Evolutionary conservation across 202 grass and related monocot species (phyloP).

Genomic region (Hordeum pubiflorum): DNA sequence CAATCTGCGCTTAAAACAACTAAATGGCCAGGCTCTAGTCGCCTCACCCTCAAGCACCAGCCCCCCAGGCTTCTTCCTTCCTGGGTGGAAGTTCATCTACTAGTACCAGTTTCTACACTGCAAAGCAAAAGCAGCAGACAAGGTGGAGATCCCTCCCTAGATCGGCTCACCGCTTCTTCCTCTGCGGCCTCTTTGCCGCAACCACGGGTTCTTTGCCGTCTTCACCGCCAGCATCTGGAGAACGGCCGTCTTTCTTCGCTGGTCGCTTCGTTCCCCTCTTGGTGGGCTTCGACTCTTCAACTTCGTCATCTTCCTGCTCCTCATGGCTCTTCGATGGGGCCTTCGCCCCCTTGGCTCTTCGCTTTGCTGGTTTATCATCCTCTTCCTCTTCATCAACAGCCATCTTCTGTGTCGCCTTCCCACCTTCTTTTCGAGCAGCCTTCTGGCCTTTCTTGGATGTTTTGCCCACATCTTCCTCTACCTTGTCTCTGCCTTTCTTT

Average conservation of each 20-base stretch:
- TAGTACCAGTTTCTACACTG: not conserved
- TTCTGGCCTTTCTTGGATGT: constrained; percentile 5
- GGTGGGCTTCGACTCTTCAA: not conserved
- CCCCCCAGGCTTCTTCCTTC: not conserved
- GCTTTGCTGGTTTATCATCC: not conserved
- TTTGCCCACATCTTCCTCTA: not conserved
- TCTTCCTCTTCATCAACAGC: not conserved
- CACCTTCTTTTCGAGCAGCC: not conserved
- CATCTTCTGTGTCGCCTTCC: constrained; percentile 1
- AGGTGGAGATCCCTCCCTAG: not conserved
- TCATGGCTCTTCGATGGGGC: not conserved
- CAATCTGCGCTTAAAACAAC: not conserved
- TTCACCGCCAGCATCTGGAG: not conserved
- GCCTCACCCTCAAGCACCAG: not conserved
- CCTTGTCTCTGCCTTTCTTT: constrained; percentile 8
- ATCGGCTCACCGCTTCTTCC: not conserved
- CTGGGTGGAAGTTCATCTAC: not conserved
- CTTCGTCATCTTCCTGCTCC: not conserved
- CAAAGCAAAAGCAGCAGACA: not conserved
- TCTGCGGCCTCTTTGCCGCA: constrained; percentile 1
- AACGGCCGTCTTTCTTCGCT: not conserved
- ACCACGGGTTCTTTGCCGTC: not conserved
- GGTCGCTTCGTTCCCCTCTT: constrained; percentile 15
- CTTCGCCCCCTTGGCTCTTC: not conserved
- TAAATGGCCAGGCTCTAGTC: not conserved